These are phyloP conservation scores for Aspergillus japonicus DNA, from an alignment of 2,329 filamentous ascomycete species.

Conservation along the genomic window DNA sequence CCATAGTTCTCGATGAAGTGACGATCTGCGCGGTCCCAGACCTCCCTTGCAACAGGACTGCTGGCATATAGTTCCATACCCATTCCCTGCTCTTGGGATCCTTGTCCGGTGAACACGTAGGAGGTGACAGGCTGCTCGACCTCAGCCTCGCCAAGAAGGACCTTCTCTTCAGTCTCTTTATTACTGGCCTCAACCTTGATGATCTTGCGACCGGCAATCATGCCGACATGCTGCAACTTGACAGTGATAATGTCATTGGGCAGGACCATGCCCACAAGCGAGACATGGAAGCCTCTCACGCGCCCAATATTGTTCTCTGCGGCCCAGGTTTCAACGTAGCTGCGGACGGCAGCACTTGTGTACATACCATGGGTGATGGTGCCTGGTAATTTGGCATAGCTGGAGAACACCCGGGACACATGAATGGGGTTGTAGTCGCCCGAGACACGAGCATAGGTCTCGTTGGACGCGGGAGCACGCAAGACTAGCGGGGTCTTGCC, in stretches of 20 bases:
- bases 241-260: slow-evolving; percentile 95
- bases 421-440: slow-evolving; percentile 99
- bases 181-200: slow-evolving; percentile 98
- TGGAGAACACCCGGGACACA: slow-evolving; percentile 93
- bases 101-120: slow-evolving; percentile 97
- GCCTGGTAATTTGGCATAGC: slow-evolving; percentile 90
- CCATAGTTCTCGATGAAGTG: slow-evolving; percentile 99
- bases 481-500: slow-evolving; percentile 86
- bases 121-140: slow-evolving; percentile 95
- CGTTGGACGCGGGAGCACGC: slow-evolving; percentile 91
- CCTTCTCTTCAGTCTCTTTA: slow-evolving; percentile 94
- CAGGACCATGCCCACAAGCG: slow-evolving; percentile 96
- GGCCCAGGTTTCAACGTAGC: slow-evolving; percentile 96
- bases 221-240: slow-evolving; percentile 92
- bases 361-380: slow-evolving; percentile 99
- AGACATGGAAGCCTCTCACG: slow-evolving; percentile 95
- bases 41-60: slow-evolving; percentile 90
- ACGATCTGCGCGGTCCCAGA: slow-evolving; percentile 96
- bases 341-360: slow-evolving; percentile 92
- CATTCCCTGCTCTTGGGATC: slow-evolving; percentile 98
- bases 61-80: slow-evolving; percentile 97
- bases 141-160: slow-evolving; percentile 90
- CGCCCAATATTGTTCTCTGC: slow-evolving; percentile 98
- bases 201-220: slow-evolving; percentile 98
- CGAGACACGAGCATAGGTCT: slow-evolving; percentile 95